Percentiles rank a stretch among this genome's conserved stretches.
phyloP scores from a whole-genome alignment of 495 filamentous ascomycete genomes.

The Pyrenula aspistea region DNA sequence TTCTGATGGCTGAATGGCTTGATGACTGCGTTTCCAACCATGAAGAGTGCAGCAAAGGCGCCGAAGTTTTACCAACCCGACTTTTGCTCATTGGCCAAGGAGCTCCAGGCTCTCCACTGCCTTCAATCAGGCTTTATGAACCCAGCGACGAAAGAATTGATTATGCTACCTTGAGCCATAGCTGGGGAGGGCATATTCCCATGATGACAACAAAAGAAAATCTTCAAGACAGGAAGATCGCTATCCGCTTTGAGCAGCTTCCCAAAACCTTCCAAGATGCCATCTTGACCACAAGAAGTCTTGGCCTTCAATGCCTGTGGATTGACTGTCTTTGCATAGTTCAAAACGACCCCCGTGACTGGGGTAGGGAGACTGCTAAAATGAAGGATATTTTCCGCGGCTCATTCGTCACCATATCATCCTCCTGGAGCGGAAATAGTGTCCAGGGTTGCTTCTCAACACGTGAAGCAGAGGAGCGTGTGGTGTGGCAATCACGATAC shows the following conservation, averaged over 20 bases:
- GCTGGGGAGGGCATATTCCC: constrained; percentile 11
- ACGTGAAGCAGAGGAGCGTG: constrained; percentile 1
- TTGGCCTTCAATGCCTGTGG: constrained; percentile 16
- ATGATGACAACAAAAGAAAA: constrained; percentile 6
- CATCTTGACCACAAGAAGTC: constrained; percentile 6
- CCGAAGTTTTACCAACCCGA: not conserved
- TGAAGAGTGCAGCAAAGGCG: not conserved
- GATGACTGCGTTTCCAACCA: not conserved
- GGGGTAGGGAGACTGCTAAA: constrained; percentile 11
- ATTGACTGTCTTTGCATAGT: constrained; percentile 23
- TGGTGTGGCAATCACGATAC: not conserved
- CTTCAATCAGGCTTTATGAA: not conserved
- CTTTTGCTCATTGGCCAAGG: not conserved
- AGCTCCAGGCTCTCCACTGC: not conserved
- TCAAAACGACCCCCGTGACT: constrained; percentile 13
- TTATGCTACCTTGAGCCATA: constrained; percentile 20
- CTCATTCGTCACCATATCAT: constrained; percentile 13
- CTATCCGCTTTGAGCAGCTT: constrained; percentile 7
- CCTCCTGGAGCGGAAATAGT: constrained; percentile 3
- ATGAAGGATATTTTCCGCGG: constrained; percentile 17
- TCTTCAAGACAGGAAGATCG: not conserved
- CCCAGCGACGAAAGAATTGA: not conserved
- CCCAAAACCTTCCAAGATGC: constrained; percentile 18
- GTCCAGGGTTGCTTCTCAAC: constrained; percentile 7
- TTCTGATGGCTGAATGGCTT: not conserved